Base-by-base conservation (phyloP, 1,139 yeast species). In the Casaregolazyma suthepensis region DNA sequence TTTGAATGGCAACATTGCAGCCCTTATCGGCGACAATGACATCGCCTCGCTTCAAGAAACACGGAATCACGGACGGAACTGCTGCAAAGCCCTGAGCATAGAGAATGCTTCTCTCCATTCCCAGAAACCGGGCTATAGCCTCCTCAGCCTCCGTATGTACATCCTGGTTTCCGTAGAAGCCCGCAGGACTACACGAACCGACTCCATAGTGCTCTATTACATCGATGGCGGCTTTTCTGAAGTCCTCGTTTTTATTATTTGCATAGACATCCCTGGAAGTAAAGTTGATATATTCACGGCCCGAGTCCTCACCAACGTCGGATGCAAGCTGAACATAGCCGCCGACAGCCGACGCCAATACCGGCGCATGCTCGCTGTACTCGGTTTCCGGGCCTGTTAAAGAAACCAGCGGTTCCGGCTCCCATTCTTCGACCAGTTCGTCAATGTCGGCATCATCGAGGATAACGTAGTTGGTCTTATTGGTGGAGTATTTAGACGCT, bases 181-280 rank as follows among this genome's bases (percentile, higher is more conserved):
- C 96, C 45, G 98, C 96, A 2, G 99, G 98, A 29, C 98, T 97
- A 75, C 99, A 93, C 1, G 98, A 94, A 59, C 99, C 99, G 51
- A 93, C 98, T 65, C 99, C 99, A 55, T 87, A 82, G 54, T 76
- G 75, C 48, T 76, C 75, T 57, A 93, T 83, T 31, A 82, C 78
- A 29, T 73, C 68, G 54, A 79, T 76, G 4, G 93, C 90, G 17
- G 76, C 79, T n/a, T 75, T 69, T 55, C 74, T 75, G 43, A 90
- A 75, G 17, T 60, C 67, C 17, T 71, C 70, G 61, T 78, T 73
- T 46, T 80, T 78, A 62, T 89, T 75, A 64, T 90, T 75, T 66
- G 89, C 87, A 58, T 78, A 71, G 13, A 85, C 82, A 54, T 73
- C 72, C 1, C 66, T 58, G 22, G 72, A 62, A 15, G 73, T 62